These are phyloP conservation scores for Nosema muscidifuracis DNA, from an alignment of 371 early-diverging fungal species.

Conservation along the genomic window DNA sequence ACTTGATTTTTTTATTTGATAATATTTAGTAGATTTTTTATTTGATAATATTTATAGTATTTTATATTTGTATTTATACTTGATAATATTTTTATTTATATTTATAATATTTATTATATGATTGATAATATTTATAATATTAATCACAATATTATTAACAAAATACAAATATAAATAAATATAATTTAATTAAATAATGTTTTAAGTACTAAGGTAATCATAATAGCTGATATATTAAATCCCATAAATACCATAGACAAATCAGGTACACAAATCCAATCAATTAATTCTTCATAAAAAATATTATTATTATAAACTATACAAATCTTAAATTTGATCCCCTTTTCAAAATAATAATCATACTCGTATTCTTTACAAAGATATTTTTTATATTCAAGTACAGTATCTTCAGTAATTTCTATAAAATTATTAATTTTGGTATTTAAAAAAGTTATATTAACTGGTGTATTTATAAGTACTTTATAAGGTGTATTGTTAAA, in stretches of 20 bases:
- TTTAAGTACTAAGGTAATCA: no score
- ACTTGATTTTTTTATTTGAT: not conserved
- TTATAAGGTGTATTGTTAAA: not conserved
- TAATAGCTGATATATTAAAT: no score
- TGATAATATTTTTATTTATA: no score
- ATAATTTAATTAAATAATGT: no score
- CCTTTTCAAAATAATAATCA: not conserved
- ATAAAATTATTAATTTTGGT: not conserved
- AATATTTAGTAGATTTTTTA: no score
- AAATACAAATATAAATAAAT: no score
- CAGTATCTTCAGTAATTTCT: not conserved
- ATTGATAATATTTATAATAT: no score
- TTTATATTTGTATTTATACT: no score
- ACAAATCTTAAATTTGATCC: not conserved
- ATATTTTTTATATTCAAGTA: not conserved
- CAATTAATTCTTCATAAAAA: not conserved
- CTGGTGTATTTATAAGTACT: not conserved
- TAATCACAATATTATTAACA: no score
- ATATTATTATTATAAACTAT: not conserved
- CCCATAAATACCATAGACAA: constrained; percentile 27
- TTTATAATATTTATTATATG: no score
- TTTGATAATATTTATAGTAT: no score
- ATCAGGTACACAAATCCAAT: constrained; percentile 30
- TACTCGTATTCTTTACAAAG: not conserved
- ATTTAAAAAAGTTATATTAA: not conserved